These are phyloP conservation scores for Sphagnum fallax DNA, from an alignment of 228 moss, liverwort and hornwort species.

Conservation along the genomic window DNA sequence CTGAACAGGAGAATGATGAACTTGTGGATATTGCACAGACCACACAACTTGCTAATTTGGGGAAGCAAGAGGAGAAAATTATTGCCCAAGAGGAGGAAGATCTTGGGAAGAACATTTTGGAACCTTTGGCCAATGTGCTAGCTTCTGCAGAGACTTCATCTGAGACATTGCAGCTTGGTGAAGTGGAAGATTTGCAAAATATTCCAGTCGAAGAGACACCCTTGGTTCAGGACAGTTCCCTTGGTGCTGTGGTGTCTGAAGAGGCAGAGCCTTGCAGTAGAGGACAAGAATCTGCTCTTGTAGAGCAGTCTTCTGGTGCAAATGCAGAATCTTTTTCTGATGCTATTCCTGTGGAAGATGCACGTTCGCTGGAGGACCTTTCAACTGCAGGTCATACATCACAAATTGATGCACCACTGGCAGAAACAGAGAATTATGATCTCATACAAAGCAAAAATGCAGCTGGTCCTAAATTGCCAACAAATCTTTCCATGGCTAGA, in stretches of 20 bases:
- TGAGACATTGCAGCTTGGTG: conserved; percentile 31
- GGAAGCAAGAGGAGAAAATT: conserved; percentile 33
- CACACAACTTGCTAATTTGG: conserved; percentile 21
- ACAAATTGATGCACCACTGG: neutral
- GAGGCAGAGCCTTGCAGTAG: conserved; percentile 16
- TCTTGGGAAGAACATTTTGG: conserved; percentile 15
- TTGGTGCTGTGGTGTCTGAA: conserved; percentile 11
- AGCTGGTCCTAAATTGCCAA: neutral
- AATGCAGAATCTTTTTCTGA: neutral
- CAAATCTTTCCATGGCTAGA: too few species aligned
- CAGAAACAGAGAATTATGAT: neutral
- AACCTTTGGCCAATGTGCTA: conserved; percentile 21
- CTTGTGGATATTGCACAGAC: conserved; percentile 4
- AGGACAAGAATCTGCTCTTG: conserved; percentile 1
- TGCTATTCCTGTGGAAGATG: neutral
- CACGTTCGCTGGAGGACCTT: neutral
- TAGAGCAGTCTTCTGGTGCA: too few species aligned
- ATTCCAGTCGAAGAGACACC: conserved; percentile 26
- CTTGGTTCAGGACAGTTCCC: conserved; percentile 21
- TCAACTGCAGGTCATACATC: neutral
- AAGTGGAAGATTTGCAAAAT: conserved; percentile 26
- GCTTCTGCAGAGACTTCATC: conserved; percentile 12
- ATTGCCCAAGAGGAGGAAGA: conserved; percentile 23
- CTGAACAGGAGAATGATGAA: neutral
- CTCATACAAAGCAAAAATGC: neutral